Percentiles rank a stretch among this genome's conserved stretches.
Conservation (phyloP, 768 basidiomycete species). For the Tricholoma matsutake region DNA sequence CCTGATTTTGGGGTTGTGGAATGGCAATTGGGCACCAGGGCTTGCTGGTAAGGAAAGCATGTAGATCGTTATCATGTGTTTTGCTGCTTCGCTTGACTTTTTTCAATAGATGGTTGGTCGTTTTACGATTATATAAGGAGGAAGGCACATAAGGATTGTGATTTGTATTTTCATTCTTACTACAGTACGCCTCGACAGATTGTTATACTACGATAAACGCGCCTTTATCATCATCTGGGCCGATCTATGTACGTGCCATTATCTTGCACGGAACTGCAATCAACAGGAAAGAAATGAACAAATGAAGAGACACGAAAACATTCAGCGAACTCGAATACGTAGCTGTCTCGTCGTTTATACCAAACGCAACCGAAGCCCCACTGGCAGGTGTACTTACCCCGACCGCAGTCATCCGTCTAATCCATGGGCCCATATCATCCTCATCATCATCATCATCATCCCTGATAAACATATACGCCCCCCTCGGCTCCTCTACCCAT, state of each 20-base stretch:
- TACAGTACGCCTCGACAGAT: too few species aligned
- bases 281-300: too few species aligned
- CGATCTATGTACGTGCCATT: too few species aligned
- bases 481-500: conserved; percentile 80
- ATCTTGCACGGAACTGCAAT: too few species aligned
- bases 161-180: too few species aligned
- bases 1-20: conserved; percentile 9
- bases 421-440: conserved; percentile 25
- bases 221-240: too few species aligned
- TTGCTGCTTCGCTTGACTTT: too few species aligned
- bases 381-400: conserved; percentile 17
- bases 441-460: conserved; percentile 51
- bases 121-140: too few species aligned
- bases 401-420: conserved; percentile 20
- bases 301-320: not conserved
- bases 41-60: not conserved
- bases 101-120: too few species aligned
- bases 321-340: conserved; percentile 53
- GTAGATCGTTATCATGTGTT: not conserved
- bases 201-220: too few species aligned
- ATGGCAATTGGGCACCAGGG: conserved; percentile 12
- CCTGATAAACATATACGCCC: conserved; percentile 71
- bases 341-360: conserved; percentile 48
- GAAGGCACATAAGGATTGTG: too few species aligned
- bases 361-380: conserved; percentile 18